Evolutionary conservation across 768 basidiomycete species (phyloP), one percentile per base, ranked within the genome.

Genomic region (Rhizopogon salebrosus): DNA sequence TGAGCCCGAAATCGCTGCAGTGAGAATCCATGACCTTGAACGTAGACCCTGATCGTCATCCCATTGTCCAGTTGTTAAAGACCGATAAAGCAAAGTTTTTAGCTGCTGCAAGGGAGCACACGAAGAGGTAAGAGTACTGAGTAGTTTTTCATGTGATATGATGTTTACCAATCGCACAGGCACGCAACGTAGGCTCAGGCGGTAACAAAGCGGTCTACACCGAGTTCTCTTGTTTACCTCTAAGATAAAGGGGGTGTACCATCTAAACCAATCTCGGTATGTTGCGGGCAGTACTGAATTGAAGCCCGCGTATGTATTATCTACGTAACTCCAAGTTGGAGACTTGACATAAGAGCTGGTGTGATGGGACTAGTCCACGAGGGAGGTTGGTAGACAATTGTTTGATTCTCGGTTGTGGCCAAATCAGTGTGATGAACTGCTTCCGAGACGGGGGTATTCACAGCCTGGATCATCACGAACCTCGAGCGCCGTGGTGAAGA

Each of bases 1-100:
- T 61, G 88, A 92, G 62, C 87, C 91, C 26, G 89, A 92, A 1
- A 88, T 92, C 59, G 91, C 91, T 35, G 85, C 84, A 29, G 87
- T 92, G 64, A 51, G 85, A 71, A 26, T n/a, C 51, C 34, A 41
- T 41, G 14, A 54, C 39, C 3, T 10, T 24, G 31, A 43, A 31
- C 23, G 16, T 48, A 34, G 52, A 55, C 45, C 23, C 55, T 48
- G 48, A 45, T 43, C 54, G 14, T 49, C 18, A 29, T 42, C 26
- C 37, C 14, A 50, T 36, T 37, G n/a, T 45, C 6, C 62, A 92
- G 89, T 67, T 83, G 48, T 63, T 93, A 58, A 92, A 90, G 79
- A 83, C 82, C 60, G 87, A 93, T 63, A 83, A 80, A 63, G 63
- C 73, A 41, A 89, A 83, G 67, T 93, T 93, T 70, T 64, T 83